phyloP scores from a whole-genome alignment of 1,284 basidiomycete genomes.

The Pseudomicrostroma phylloplanum region DNA sequence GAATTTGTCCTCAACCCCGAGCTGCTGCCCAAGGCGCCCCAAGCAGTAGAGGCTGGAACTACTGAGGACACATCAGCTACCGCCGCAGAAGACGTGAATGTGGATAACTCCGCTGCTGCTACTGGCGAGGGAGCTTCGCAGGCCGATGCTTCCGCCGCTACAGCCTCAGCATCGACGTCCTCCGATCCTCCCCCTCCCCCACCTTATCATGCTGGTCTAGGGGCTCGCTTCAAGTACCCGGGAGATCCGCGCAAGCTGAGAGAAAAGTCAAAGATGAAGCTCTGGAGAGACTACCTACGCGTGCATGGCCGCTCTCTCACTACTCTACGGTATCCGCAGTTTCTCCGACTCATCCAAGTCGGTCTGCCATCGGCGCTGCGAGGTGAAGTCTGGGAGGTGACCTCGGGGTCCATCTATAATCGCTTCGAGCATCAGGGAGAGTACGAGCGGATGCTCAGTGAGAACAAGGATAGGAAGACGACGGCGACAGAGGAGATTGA shows the following conservation, averaged over 20 bases:
- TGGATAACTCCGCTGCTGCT: background rate
- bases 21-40: constrained; percentile 8
- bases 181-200: constrained; percentile 16
- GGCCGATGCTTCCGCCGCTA: background rate
- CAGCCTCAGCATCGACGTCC: background rate
- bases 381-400: constrained; percentile 96
- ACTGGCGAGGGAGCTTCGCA: background rate
- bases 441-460: constrained; percentile 72
- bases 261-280: constrained; percentile 92
- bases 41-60: constrained; percentile 1
- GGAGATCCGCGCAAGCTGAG: constrained; percentile 54
- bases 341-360: constrained; percentile 91
- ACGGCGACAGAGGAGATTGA: constrained; percentile 98
- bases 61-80: constrained; percentile 2
- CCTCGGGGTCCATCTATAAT: constrained; percentile 82
- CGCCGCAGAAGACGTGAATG: background rate
- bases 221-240: constrained; percentile 48
- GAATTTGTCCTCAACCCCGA: constrained; percentile 65
- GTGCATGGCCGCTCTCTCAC: constrained; percentile 82
- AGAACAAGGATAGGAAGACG: constrained; percentile 72
- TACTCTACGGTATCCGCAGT: constrained; percentile 91
- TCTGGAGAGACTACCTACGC: constrained; percentile 79
- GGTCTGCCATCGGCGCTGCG: constrained; percentile 89
- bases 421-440: constrained; percentile 80
- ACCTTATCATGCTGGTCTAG: constrained; percentile 37